These are phyloP conservation scores for Elongisporangium prolatum DNA, from an alignment of 352 stramenopile species.

Conservation along the genomic window DNA sequence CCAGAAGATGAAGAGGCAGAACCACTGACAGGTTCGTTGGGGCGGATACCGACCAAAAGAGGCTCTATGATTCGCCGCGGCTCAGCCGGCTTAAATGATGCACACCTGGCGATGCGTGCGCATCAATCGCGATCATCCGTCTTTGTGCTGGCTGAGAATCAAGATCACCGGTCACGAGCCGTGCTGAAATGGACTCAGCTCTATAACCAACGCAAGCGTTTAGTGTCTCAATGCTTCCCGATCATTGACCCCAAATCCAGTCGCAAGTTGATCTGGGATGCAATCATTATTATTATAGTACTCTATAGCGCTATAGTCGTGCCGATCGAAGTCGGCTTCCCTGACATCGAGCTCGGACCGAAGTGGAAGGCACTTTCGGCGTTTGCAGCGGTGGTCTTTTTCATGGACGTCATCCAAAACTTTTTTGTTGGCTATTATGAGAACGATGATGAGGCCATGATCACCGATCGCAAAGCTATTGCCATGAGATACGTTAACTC, in stretches of 20 bases:
- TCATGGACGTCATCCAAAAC: constrained; percentile 63
- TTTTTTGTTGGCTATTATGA: constrained; percentile 68
- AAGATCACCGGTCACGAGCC: constrained; percentile 18
- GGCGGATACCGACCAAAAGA: neutral
- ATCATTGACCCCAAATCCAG: constrained; percentile 56
- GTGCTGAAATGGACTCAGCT: constrained; percentile 30
- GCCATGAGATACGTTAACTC: constrained; percentile 44
- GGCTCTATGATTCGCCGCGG: neutral
- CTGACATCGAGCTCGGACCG: constrained; percentile 35
- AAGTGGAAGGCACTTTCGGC: constrained; percentile 22
- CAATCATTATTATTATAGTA: constrained; percentile 65
- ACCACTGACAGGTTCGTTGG: neutral
- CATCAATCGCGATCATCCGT: constrained; percentile 30
- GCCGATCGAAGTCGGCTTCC: constrained; percentile 68
- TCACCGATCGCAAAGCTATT: constrained; percentile 36
- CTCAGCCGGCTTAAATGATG: neutral
- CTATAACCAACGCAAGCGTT: constrained; percentile 30
- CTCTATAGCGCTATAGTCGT: constrained; percentile 73
- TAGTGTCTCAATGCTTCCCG: constrained; percentile 27
- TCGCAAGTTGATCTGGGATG: constrained; percentile 56
- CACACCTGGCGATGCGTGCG: constrained; percentile 3
- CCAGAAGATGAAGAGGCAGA: neutral
- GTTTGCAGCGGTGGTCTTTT: constrained; percentile 45
- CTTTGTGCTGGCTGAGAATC: constrained; percentile 17
- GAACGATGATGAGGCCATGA: constrained; percentile 59